phyloP scores from a whole-genome alignment of 2,329 filamentous ascomycete genomes.

The Helotiales sp. region DNA sequence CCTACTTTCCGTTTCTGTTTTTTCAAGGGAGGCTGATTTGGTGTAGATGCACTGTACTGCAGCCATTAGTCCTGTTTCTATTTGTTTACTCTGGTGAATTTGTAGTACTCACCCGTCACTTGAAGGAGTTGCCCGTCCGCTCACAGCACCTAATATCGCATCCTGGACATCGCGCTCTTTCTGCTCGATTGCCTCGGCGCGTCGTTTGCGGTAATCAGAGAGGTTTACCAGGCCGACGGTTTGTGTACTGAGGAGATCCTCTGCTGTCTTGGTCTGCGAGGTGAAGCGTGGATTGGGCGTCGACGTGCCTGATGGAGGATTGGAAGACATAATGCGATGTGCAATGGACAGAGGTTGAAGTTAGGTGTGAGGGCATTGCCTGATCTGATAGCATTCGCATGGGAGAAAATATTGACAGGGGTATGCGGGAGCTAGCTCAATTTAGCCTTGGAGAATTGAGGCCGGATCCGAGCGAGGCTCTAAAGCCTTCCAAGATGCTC shows the following conservation, averaged over 20 bases:
- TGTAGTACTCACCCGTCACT: constrained; percentile 60
- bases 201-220: constrained; percentile 93
- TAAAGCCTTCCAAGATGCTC: not conserved
- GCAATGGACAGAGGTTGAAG: not conserved
- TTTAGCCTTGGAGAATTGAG: not conserved
- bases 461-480: constrained; percentile 7
- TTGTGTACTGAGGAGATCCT: constrained; percentile 44
- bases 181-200: constrained; percentile 90
- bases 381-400: not conserved
- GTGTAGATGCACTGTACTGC: constrained; percentile 49
- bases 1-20: constrained; percentile 53
- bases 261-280: constrained; percentile 41
- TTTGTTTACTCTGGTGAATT: not conserved
- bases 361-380: not conserved
- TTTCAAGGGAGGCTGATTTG: constrained; percentile 43
- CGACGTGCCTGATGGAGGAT: constrained; percentile 36
- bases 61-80: constrained; percentile 35
- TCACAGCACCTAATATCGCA: constrained; percentile 49
- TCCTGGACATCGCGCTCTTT: constrained; percentile 83
- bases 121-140: constrained; percentile 41
- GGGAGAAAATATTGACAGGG: not conserved
- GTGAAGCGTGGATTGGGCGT: constrained; percentile 44
- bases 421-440: not conserved
- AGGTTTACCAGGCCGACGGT: constrained; percentile 85
- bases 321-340: constrained; percentile 32